Percentiles rank a stretch among this genome's conserved stretches.
Conservation (phyloP, 768 basidiomycete species). For the Filobasidium wieringae region DNA sequence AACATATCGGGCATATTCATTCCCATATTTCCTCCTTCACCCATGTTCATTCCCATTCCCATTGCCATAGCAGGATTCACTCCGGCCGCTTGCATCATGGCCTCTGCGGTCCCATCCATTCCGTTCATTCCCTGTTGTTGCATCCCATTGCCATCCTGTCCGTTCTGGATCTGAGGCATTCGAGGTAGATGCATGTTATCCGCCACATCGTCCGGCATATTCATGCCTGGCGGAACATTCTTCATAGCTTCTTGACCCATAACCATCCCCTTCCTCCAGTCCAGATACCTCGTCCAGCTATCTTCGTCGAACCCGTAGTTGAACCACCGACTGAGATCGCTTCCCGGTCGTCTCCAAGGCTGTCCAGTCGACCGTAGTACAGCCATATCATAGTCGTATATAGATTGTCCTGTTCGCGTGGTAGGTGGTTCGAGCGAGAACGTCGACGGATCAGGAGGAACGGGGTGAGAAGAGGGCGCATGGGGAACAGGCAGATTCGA, state of each 20-base stretch:
- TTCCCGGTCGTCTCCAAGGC: constrained; percentile 81
- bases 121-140: constrained; percentile 46
- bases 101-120: constrained; percentile 73
- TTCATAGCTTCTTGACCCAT: constrained; percentile 29
- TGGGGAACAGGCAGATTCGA: constrained; percentile 32
- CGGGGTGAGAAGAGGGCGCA: constrained; percentile 57
- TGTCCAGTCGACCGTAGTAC: constrained; percentile 53
- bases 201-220: constrained; percentile 15
- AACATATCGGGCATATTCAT: constrained; percentile 49
- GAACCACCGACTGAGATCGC: constrained; percentile 94
- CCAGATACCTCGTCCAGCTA: constrained; percentile 74
- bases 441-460: constrained; percentile 61
- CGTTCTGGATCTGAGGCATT: background rate
- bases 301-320: constrained; percentile 98
- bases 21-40: constrained; percentile 73
- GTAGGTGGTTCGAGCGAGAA: constrained; percentile 41
- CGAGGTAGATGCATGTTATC: constrained; percentile 16
- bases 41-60: constrained; percentile 65
- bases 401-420: constrained; percentile 39
- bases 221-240: constrained; percentile 12
- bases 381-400: constrained; percentile 68
- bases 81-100: constrained; percentile 47
- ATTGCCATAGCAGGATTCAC: constrained; percentile 38
- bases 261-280: constrained; percentile 36
- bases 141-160: constrained; percentile 32